phyloP scores from a whole-genome alignment of 345 rosid species.

The Aurinia saxatilis region DNA sequence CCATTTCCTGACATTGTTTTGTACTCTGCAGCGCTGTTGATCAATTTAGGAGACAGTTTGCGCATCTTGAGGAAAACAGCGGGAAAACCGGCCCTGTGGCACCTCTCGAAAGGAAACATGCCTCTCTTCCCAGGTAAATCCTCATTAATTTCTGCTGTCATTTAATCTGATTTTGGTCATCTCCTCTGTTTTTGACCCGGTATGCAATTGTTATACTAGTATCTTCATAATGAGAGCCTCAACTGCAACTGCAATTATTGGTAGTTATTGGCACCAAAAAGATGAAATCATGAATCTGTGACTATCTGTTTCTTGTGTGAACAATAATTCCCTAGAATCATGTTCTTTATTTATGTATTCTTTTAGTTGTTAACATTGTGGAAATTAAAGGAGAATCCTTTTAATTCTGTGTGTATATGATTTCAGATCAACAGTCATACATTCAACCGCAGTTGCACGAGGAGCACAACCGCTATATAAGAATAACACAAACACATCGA shows the following conservation, averaged over 20 bases:
- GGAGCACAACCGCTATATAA: slow-evolving; percentile 38
- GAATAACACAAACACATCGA: slow-evolving; percentile 35
- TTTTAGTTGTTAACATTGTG: background rate
- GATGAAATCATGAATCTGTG: background rate
- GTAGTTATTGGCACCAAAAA: background rate
- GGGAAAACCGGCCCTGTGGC: slow-evolving; percentile 64
- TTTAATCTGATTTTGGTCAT: background rate
- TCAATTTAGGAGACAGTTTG: slow-evolving; percentile 89
- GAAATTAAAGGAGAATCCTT: background rate
- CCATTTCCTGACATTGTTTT: slow-evolving; percentile 6
- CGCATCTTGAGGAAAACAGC: slow-evolving; percentile 76
- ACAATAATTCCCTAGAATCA: background rate
- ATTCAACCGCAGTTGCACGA: slow-evolving; percentile 41
- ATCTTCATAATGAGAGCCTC: background rate
- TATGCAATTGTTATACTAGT: background rate
- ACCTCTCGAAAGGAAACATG: slow-evolving; percentile 82
- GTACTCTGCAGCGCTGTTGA: slow-evolving; percentile 69
- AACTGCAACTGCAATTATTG: too few species aligned
- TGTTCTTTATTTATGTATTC: background rate
- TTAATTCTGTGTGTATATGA: slow-evolving; percentile 3
- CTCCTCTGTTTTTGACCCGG: background rate
- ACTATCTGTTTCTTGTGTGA: background rate
- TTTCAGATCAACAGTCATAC: slow-evolving; percentile 82
- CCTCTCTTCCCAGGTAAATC: slow-evolving; percentile 76
- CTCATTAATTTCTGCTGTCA: background rate